Base-by-base conservation (phyloP, 1,284 basidiomycete genomes). In the Trichosporon asahii region DNA sequence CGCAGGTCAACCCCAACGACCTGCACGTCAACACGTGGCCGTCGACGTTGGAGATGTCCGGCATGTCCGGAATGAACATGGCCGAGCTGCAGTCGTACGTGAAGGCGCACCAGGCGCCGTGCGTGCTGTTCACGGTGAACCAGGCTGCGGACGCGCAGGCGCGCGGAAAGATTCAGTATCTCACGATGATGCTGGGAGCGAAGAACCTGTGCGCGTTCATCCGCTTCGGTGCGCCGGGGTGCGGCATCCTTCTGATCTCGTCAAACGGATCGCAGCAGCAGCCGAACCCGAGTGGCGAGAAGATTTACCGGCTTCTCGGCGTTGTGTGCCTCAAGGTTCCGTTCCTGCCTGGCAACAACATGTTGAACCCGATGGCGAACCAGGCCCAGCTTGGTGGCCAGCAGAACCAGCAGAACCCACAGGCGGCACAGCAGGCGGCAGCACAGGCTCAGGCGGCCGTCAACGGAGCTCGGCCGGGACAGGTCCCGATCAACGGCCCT, bases 191-290 rank as follows among this genome's bases (percentile, higher is more conserved):
- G 15, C 66, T 76, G 11, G 68, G 69, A 0, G 40, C 66, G 44
- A 73, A 73, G 68, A 68, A 65, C 9, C 66, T 72, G 44, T 71
- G 71, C 35, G 73, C 73, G 23, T 67, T 71, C 14, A 68, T 76
- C 29, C 69, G 65, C 40, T 70, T 76, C 23, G 76, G 76, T 23
- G 55, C 60, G 11, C 71, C 72, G 0, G 76, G 75, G 3, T 70
- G 71, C 21, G 76, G 76, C 6, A 70, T 75, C 21, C 40, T 76
- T 5, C 66, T 76, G 21, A 68, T 75, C 31, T 69, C 72, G 53
- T 68, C 69, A 0, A 69, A 66, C 66, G 69, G 11, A 18, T 53
- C 23, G 35, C 64, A 61, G 57, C 57, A 61, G 9, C 40, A 53
- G 46, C 33, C 61, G 49, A 61, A 68, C 44, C 64, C 66, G 3